These are phyloP conservation scores for Suillus subluteus DNA, from an alignment of 768 basidiomycete genomes.

Conservation along the genomic window DNA sequence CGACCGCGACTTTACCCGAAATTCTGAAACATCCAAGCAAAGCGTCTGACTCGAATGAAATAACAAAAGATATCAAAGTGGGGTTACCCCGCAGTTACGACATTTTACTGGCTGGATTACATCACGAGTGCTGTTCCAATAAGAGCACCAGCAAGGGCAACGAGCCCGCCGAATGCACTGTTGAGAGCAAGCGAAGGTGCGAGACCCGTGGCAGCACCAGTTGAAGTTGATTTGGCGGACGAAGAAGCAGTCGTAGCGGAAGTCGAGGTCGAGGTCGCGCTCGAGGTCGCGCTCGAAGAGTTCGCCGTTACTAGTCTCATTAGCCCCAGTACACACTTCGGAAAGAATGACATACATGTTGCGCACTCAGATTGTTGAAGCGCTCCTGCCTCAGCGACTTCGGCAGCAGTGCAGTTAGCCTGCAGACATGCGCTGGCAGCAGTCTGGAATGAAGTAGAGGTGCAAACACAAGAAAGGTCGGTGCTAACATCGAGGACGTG, in stretches of 20 bases:
- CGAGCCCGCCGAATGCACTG: slow-evolving; percentile 22
- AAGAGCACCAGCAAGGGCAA: slow-evolving; percentile 30
- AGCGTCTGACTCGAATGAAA: background rate
- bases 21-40: background rate
- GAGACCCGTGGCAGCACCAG: slow-evolving; percentile 24
- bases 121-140: slow-evolving; percentile 30
- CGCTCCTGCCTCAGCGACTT: slow-evolving; percentile 32
- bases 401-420: slow-evolving; percentile 36
- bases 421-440: slow-evolving; percentile 37
- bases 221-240: background rate
- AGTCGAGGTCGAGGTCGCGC: background rate
- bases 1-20: too few species aligned
- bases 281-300: background rate
- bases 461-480: slow-evolving; percentile 44
- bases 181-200: slow-evolving; percentile 22
- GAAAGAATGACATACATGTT: slow-evolving; percentile 15
- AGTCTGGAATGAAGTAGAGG: slow-evolving; percentile 39
- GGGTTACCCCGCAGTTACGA: background rate
- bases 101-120: slow-evolving; percentile 10
- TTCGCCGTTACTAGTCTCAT: slow-evolving; percentile 3
- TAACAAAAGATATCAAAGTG: background rate
- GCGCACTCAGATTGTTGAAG: slow-evolving; percentile 40
- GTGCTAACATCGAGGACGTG: slow-evolving; percentile 32
- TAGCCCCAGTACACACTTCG: slow-evolving; percentile 1
- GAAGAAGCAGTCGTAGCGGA: background rate